phyloP scores from a whole-genome alignment of 805 yeast species.

The Saccharomyces paradoxus region DNA sequence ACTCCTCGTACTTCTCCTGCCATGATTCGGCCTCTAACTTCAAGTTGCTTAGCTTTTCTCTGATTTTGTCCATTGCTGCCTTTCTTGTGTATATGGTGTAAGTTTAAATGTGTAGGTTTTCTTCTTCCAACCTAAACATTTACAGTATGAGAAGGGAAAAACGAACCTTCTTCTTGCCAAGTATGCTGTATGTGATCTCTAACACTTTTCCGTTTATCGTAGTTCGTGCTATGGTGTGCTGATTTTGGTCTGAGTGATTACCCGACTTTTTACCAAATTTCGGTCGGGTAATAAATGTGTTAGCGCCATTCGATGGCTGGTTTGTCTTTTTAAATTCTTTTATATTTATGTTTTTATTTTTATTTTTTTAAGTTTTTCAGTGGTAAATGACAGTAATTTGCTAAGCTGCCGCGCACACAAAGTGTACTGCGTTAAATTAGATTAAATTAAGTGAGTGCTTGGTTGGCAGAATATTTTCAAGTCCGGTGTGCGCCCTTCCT shows the following conservation, averaged over 20 bases:
- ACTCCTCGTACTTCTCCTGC: slow-evolving; percentile 90
- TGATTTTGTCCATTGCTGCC: slow-evolving; percentile 43
- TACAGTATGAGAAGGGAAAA: neutral
- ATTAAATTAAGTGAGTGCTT: neutral
- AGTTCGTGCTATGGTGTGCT: neutral
- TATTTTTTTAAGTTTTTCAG: neutral
- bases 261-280: neutral
- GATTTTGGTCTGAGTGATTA: slow-evolving; percentile 4
- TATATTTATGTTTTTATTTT: neutral
- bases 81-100: slow-evolving; percentile 4
- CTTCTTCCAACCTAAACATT: neutral
- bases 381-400: neutral
- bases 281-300: neutral
- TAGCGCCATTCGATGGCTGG: neutral
- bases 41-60: slow-evolving; percentile 70
- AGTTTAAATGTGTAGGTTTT: neutral
- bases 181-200: neutral
- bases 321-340: neutral
- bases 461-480: neutral
- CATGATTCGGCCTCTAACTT: slow-evolving; percentile 91
- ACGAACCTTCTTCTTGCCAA: neutral
- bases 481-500: neutral
- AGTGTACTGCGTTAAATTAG: neutral
- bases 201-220: neutral
- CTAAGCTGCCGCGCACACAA: neutral